A percentile compares a stretch with the other conserved stretches of the same genome.
Evolutionary conservation across 306 rosid species (phyloP).

Genomic region (Ziziphus jujuba): DNA sequence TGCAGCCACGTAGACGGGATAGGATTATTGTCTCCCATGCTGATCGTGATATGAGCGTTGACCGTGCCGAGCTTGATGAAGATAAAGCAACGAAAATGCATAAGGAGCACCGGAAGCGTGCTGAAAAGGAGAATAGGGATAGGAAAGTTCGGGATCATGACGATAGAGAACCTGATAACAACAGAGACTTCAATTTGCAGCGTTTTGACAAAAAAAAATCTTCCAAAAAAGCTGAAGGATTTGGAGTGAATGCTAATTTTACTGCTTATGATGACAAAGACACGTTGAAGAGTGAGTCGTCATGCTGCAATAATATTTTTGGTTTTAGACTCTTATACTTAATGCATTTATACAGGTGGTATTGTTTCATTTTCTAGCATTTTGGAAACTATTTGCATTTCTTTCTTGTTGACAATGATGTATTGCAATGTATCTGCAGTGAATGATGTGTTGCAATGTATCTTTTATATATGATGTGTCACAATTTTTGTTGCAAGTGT

Average conservation of each 20-base stretch:
- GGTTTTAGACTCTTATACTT: conserved; percentile 3
- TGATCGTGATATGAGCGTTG: conserved; percentile 73
- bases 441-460: background rate
- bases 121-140: conserved; percentile 62
- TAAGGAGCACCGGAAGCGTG: conserved; percentile 67
- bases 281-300: conserved; percentile 57
- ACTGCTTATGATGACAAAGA: conserved; percentile 74
- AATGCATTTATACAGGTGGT: conserved; percentile 10
- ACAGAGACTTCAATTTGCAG: conserved; percentile 57
- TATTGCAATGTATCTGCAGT: background rate
- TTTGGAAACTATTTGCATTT: background rate
- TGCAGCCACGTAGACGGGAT: conserved; percentile 77
- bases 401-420: conserved; percentile 6
- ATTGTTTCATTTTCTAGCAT: conserved; percentile 8
- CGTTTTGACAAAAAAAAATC: conserved; percentile 70
- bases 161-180: conserved; percentile 66
- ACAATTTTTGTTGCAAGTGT: too few species aligned
- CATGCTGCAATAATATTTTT: conserved; percentile 17
- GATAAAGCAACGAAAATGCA: conserved; percentile 68
- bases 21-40: conserved; percentile 48
- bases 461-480: too few species aligned
- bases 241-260: conserved; percentile 54
- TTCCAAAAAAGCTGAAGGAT: conserved; percentile 64
- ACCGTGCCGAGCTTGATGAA: conserved; percentile 68
- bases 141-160: conserved; percentile 72